Evolutionary conservation across 352 stramenopile genomes (phyloP), one percentile per base, ranked within the genome.

Genomic region (Globisporangium yorkense): DNA sequence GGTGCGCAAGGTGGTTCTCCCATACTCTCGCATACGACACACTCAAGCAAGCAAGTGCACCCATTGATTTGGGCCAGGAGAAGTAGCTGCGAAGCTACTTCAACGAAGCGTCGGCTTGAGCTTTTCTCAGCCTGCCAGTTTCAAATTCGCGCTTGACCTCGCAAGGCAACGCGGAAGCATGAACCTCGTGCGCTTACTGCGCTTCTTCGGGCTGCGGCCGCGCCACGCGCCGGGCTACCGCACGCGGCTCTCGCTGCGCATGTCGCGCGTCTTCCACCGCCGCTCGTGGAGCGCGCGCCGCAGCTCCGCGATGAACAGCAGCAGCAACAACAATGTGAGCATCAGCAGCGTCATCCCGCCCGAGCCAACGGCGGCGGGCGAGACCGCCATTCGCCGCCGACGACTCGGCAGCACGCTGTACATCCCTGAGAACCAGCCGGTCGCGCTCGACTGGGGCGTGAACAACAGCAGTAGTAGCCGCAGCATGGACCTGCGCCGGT

Each of bases 131-230:
- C 24, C 24, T 27, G 24, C 13, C 16, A 16, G 4, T 45, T 13
- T 10, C 27, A 20, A 41, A 33, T 15, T 21, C 47, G 15, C 10
- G 33, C 33, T 37, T 5, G 5, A 4, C 37, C 18, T 20, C 53
- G 40, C n/a, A 24, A 33, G 20, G 31, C 20, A 7, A 16, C 5
- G 33, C 33, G 33, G 9, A 5, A 44, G 3, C 7, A 65, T 65
- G 59, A 48, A 61, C 45, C 37, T 65, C 20, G 10, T 27, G 54
- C 45, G 59, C 46, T 55, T 65, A 27, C 37, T 65, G 45, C 52
- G 59, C 45, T 65, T 65, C 59, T 65, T 65, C 13, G 53, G 59
- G 9, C 46, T 65, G 58, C 51, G 58, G 7, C 20, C 58, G 44
- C 58, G 37, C 29, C 59, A 56, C 33, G 51, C 5, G 8, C 57